Conservation (phyloP, 345 rosid genomes). For the Aquilaria malaccensis region DNA sequence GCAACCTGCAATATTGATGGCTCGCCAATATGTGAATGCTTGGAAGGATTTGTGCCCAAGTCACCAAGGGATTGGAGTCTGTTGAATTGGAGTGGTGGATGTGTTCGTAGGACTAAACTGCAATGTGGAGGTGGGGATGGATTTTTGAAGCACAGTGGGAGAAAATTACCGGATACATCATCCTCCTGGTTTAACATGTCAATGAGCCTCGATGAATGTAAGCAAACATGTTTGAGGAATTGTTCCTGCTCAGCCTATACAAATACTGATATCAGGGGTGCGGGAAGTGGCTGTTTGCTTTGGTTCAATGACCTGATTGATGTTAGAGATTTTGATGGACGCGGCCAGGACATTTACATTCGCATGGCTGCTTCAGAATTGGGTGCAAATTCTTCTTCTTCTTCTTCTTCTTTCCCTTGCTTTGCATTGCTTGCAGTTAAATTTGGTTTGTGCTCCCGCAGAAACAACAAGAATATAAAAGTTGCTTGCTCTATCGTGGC, state of each 20-base stretch:
- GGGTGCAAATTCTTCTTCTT: constrained; percentile 19
- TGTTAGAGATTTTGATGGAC: constrained; percentile 27
- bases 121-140: constrained; percentile 19
- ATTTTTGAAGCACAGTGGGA: constrained; percentile 21
- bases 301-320: constrained; percentile 30
- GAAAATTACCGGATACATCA: constrained; percentile 35
- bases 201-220: constrained; percentile 22
- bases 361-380: constrained; percentile 37
- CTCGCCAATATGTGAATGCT: constrained; percentile 33
- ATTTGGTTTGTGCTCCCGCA: too few species aligned
- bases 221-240: constrained; percentile 19
- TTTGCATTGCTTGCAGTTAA: too few species aligned
- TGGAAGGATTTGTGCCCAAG: constrained; percentile 30
- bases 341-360: constrained; percentile 33
- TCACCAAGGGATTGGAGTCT: constrained; percentile 19
- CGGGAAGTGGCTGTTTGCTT: constrained; percentile 37
- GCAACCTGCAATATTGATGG: constrained; percentile 28
- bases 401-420: too few species aligned
- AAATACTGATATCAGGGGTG: constrained; percentile 18
- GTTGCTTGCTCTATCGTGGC: not conserved
- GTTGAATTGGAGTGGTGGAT: constrained; percentile 37
- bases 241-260: constrained; percentile 43
- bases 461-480: too few species aligned
- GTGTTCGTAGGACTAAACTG: constrained; percentile 20
- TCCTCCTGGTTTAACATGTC: constrained; percentile 15